phyloP scores from a whole-genome alignment of 257 asterid genomes.

The Lycium ferocissimum region DNA sequence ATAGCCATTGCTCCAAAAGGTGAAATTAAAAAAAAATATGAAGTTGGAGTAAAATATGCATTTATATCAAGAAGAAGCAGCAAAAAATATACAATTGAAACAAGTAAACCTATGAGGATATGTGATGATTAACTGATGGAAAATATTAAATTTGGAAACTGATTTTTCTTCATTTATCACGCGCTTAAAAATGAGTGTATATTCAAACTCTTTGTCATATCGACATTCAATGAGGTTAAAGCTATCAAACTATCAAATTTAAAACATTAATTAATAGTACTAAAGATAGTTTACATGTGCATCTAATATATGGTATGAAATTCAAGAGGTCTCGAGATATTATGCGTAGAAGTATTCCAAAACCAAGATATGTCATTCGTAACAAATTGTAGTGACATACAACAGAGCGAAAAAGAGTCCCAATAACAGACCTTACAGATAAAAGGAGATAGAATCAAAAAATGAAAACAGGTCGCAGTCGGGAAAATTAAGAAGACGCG shows the following conservation, averaged over 20 bases:
- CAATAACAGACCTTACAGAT: not conserved
- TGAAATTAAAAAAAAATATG: too few relatives aligned
- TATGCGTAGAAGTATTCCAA: not conserved
- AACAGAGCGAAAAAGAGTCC: not conserved
- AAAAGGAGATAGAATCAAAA: not conserved
- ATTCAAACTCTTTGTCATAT: too few relatives aligned
- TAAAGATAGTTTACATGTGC: not conserved
- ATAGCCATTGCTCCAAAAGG: too few relatives aligned
- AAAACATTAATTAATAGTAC: not conserved
- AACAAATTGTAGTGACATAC: too few relatives aligned
- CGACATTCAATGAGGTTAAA: not conserved
- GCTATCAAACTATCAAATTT: not conserved
- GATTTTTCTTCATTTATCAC: too few relatives aligned
- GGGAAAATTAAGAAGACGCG: constrained; percentile 5
- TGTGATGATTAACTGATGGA: too few relatives aligned
- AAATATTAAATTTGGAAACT: too few relatives aligned
- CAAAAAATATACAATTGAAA: too few relatives aligned
- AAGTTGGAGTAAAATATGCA: too few relatives aligned
- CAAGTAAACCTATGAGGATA: too few relatives aligned
- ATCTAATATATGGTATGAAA: not conserved
- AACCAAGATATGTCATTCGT: not conserved
- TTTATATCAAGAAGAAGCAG: too few relatives aligned
- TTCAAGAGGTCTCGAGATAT: not conserved
- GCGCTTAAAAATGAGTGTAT: too few relatives aligned
- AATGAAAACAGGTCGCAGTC: not conserved